phyloP scores from a whole-genome alignment of 163 green algal species.

The Chlorella variabilis region DNA sequence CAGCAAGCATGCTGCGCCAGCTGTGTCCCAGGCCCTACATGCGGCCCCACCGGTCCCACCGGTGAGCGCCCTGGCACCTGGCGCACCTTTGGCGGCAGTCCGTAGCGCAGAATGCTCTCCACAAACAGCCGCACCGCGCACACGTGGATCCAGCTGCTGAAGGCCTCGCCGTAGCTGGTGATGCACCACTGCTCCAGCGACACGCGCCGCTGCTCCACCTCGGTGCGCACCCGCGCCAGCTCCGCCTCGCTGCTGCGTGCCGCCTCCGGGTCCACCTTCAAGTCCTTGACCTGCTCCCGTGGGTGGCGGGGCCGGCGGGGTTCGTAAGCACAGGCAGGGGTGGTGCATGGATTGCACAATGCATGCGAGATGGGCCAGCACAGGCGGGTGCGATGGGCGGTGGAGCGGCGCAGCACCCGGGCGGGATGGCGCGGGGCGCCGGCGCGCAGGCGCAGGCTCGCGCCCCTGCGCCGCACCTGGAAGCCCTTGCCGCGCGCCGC shows the following conservation, averaged over 20 bases:
- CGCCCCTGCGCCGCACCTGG: conserved; percentile 83
- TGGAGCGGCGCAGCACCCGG: too few relatives aligned
- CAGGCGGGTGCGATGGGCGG: too few relatives aligned
- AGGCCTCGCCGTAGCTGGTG: conserved; percentile 72
- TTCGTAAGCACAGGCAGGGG: neutral
- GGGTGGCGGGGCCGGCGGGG: too few relatives aligned
- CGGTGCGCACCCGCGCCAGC: conserved; percentile 64
- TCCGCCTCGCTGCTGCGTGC: conserved; percentile 27
- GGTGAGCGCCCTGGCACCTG: neutral
- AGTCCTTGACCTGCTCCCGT: conserved; percentile 41
- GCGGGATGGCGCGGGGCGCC: too few relatives aligned
- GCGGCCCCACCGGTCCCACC: conserved; percentile 71
- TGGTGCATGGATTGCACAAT: too few relatives aligned
- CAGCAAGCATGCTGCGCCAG: neutral
- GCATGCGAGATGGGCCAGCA: too few relatives aligned
- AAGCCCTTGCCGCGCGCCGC: conserved; percentile 83
- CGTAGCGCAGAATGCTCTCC: conserved; percentile 97
- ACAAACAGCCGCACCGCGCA: conserved; percentile 94
- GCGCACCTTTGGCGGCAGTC: conserved; percentile 68
- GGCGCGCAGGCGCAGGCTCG: too few relatives aligned
- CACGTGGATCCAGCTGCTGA: conserved; percentile 93
- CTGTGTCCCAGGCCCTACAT: conserved; percentile 31
- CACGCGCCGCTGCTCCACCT: conserved; percentile 74
- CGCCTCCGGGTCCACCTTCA: conserved; percentile 41
- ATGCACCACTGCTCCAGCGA: conserved; percentile 65